Conservation (phyloP, 306 rosid genomes). For the Acmispon strigosus region DNA sequence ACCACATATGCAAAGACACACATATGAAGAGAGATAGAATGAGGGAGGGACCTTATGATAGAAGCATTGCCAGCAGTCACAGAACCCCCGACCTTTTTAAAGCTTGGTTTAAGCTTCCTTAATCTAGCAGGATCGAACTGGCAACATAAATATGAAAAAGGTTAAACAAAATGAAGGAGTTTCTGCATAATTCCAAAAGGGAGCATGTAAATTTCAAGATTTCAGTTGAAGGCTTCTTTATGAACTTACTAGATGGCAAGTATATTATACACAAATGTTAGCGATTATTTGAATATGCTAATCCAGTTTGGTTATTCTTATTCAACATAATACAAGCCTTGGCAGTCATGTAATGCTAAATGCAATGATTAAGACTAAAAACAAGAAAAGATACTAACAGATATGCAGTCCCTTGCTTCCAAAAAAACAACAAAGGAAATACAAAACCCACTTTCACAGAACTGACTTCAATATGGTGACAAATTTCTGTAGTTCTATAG, state of each 20-base stretch:
- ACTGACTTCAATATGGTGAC: slow-evolving; percentile 2
- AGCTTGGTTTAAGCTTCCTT: slow-evolving; percentile 76
- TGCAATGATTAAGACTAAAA: background rate
- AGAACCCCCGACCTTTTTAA: slow-evolving; percentile 69
- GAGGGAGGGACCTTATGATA: slow-evolving; percentile 48
- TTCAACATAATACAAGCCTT: background rate
- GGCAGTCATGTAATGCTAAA: slow-evolving; percentile 1
- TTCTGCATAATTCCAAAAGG: background rate
- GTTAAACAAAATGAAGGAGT: slow-evolving; percentile 3
- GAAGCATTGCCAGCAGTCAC: slow-evolving; percentile 98
- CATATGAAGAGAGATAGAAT: background rate
- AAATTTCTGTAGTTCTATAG: background rate
- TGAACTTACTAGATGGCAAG: slow-evolving; percentile 1
- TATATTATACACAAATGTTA: background rate
- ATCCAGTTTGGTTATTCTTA: background rate
- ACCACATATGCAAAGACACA: background rate
- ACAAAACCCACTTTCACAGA: background rate
- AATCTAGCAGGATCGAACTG: slow-evolving; percentile 89
- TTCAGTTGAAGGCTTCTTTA: slow-evolving; percentile 8
- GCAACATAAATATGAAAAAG: slow-evolving; percentile 6
- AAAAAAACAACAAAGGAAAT: background rate
- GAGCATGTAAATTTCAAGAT: slow-evolving; percentile 17
- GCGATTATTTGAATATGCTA: background rate
- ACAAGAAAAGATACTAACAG: background rate
- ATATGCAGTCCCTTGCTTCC: background rate